Conservation (phyloP, 495 filamentous ascomycete genomes). For the Trichodelitschia bisporula region DNA sequence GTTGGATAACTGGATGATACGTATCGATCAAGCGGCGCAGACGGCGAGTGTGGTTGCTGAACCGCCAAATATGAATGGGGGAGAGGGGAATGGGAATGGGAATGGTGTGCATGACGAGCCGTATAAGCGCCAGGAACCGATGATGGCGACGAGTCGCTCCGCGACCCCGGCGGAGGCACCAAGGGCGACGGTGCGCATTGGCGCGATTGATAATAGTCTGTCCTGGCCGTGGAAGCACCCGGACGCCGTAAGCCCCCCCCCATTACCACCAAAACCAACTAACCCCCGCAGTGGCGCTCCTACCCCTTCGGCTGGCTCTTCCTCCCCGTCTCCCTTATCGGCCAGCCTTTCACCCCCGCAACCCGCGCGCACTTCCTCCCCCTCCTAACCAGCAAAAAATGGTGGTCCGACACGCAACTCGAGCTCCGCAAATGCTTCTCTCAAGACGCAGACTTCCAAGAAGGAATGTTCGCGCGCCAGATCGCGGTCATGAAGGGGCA, state of each 20-base stretch:
- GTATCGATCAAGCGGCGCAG: slow-evolving; percentile 62
- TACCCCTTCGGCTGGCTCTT: slow-evolving; percentile 99
- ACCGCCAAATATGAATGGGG: slow-evolving; percentile 38
- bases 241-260: slow-evolving; percentile 39
- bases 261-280: slow-evolving; percentile 1
- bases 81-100: slow-evolving; percentile 4
- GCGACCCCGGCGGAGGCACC: slow-evolving; percentile 23
- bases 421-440: slow-evolving; percentile 63
- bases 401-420: slow-evolving; percentile 91
- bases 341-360: slow-evolving; percentile 80
- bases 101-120: slow-evolving; percentile 21
- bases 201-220: slow-evolving; percentile 91
- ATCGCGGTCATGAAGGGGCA: slow-evolving; percentile 98
- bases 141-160: slow-evolving; percentile 47
- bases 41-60: slow-evolving; percentile 69
- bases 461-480: slow-evolving; percentile 90
- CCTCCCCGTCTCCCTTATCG: slow-evolving; percentile 85
- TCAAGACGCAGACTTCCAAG: slow-evolving; percentile 86
- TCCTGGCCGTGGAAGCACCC: slow-evolving; percentile 99
- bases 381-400: slow-evolving; percentile 70
- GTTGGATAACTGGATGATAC: slow-evolving; percentile 99
- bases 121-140: slow-evolving; percentile 58
- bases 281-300: slow-evolving; percentile 37
- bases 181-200: slow-evolving; percentile 45
- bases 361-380: slow-evolving; percentile 88